These are phyloP conservation scores for Entophlyctis luteolus DNA, from an alignment of 192 early-diverging fungal genomes.

Conservation along the genomic window DNA sequence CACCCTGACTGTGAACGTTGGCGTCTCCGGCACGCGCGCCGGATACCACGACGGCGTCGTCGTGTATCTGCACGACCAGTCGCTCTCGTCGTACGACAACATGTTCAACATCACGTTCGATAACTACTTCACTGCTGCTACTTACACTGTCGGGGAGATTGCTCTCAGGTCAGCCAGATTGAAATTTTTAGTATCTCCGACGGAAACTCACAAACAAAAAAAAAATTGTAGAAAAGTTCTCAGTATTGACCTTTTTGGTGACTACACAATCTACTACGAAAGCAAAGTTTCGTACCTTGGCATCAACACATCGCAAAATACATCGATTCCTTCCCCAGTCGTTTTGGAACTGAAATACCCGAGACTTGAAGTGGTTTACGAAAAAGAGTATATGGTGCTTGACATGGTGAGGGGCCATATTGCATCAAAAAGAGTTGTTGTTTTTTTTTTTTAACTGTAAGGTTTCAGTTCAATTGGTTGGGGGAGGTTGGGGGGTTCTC, in stretches of 20 bases:
- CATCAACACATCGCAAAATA: constrained; percentile 13
- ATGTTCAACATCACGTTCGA: constrained; percentile 26
- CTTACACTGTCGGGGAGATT: constrained; percentile 34
- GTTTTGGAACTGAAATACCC: constrained; percentile 42
- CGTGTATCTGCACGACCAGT: constrained; percentile 32
- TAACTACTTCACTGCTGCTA: constrained; percentile 37
- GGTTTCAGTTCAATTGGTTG: constrained; percentile 45
- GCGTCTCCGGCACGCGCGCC: constrained; percentile 17
- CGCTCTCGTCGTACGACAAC: background rate
- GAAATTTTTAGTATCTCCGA: background rate
- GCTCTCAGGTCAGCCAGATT: constrained; percentile 18
- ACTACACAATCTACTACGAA: constrained; percentile 30
- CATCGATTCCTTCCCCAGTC: constrained; percentile 12
- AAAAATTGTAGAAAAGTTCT: constrained; percentile 40
- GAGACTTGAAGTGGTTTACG: constrained; percentile 39
- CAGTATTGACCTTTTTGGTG: constrained; percentile 26
- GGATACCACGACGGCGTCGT: constrained; percentile 24
- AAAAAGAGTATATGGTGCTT: constrained; percentile 39
- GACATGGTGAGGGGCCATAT: constrained; percentile 39
- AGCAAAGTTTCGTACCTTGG: constrained; percentile 33
- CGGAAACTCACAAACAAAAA: background rate
- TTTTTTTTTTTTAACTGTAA: background rate
- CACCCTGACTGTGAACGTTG: constrained; percentile 17
- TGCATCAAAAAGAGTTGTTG: background rate
- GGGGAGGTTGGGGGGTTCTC: constrained; percentile 45